These are phyloP conservation scores for Colletotrichum sp. DNA, from an alignment of 2,329 filamentous ascomycete genomes.

Conservation along the genomic window DNA sequence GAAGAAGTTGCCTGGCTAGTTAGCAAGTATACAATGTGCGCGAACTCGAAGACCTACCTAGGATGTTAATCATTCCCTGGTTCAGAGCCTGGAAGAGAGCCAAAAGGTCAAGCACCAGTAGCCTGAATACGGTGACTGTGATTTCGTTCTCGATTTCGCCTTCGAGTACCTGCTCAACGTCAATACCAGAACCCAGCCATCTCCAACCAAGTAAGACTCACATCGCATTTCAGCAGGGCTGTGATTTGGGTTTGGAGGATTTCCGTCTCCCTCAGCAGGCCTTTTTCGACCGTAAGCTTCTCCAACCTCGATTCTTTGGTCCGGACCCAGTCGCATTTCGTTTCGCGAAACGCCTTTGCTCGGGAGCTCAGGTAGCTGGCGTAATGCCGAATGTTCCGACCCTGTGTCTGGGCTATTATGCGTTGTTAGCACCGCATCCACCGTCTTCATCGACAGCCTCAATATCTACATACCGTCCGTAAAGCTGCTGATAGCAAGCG, in stretches of 20 bases:
- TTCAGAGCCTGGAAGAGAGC: constrained; percentile 95
- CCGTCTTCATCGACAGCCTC: background rate
- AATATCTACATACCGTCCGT: constrained; percentile 75
- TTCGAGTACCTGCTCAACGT: constrained; percentile 70
- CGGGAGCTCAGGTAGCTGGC: constrained; percentile 85
- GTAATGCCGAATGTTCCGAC: constrained; percentile 92
- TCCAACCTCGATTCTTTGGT: constrained; percentile 83
- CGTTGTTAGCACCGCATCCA: background rate
- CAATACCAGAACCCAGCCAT: background rate
- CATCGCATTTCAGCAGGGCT: constrained; percentile 87
- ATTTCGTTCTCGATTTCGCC: constrained; percentile 96
- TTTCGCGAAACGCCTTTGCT: constrained; percentile 81
- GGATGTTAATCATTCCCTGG: constrained; percentile 94
- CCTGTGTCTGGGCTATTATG: constrained; percentile 83
- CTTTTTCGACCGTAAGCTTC: constrained; percentile 87
- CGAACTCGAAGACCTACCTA: constrained; percentile 64
- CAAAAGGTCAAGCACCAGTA: constrained; percentile 88
- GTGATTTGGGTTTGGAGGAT: constrained; percentile 86
- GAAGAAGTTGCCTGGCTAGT: constrained; percentile 83
- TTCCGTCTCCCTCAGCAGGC: constrained; percentile 89
- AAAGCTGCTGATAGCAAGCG: constrained; percentile 87
- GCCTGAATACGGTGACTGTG: constrained; percentile 88
- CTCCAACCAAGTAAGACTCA: constrained; percentile 48
- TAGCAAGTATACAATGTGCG: background rate
- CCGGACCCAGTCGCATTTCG: constrained; percentile 89